A percentile compares a stretch with the other conserved stretches of the same genome.
phyloP scores from a whole-genome alignment of 805 yeast genomes.

The Barnettozyma vustinii region DNA sequence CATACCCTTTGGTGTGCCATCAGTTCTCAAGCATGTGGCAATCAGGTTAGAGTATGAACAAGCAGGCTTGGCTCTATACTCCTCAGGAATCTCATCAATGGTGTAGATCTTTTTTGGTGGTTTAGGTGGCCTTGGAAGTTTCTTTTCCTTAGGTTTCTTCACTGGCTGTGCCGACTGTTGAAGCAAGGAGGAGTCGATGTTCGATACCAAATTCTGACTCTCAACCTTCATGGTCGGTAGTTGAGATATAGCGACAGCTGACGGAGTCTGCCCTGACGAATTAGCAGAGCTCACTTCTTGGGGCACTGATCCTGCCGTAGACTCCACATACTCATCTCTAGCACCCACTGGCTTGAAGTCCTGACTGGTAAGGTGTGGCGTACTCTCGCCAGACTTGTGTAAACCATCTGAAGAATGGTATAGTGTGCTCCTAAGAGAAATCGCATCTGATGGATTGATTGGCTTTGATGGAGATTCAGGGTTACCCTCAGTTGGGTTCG shows the following conservation, averaged over 20 bases:
- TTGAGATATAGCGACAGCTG: not conserved
- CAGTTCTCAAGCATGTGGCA: constrained; percentile 68
- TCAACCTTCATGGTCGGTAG: not conserved
- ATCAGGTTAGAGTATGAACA: constrained; percentile 77
- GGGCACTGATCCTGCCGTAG: not conserved
- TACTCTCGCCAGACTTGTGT: constrained; percentile 10
- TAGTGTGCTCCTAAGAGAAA: constrained; percentile 47
- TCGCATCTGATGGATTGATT: constrained; percentile 58
- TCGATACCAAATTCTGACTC: not conserved
- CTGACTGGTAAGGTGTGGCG: constrained; percentile 17
- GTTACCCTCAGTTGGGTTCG: constrained; percentile 35
- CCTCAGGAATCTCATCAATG: constrained; percentile 83
- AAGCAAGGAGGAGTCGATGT: not conserved
- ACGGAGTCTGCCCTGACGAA: not conserved
- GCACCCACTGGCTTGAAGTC: constrained; percentile 21
- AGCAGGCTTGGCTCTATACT: constrained; percentile 79
- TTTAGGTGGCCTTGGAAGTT: constrained; percentile 45
- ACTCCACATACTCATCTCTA: constrained; percentile 14
- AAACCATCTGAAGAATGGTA: constrained; percentile 26
- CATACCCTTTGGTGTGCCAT: constrained; percentile 67
- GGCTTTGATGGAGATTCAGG: constrained; percentile 30
- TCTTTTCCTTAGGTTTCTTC: constrained; percentile 38
- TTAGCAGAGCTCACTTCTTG: not conserved
- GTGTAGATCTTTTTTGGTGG: constrained; percentile 60
- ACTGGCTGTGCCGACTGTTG: constrained; percentile 9